phyloP scores from a whole-genome alignment of 345 rosid genomes.

The Cochlearia excelsa region DNA sequence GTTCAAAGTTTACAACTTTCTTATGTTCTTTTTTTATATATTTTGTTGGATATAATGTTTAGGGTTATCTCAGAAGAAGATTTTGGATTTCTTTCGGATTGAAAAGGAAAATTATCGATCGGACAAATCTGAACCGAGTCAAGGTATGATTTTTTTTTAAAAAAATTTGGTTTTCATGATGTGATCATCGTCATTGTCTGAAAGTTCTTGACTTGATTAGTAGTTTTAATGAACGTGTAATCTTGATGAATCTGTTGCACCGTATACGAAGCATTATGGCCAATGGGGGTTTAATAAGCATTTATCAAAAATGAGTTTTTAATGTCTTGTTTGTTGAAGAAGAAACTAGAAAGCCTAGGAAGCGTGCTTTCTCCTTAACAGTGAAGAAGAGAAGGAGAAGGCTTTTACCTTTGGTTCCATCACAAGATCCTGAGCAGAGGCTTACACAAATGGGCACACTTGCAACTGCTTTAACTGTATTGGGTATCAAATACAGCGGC shows the following conservation, averaged over 20 bases:
- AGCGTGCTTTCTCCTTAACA: conserved; percentile 59
- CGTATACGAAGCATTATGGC: too few species aligned
- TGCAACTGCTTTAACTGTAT: conserved; percentile 47
- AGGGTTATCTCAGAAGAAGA: conserved; percentile 87
- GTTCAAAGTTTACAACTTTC: background rate
- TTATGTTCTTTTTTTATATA: background rate
- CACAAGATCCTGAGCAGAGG: conserved; percentile 59
- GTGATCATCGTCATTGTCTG: conserved; percentile 8
- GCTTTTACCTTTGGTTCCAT: conserved; percentile 68
- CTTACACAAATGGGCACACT: conserved; percentile 75
- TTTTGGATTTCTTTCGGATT: conserved; percentile 74
- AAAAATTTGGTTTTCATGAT: conserved; percentile 6
- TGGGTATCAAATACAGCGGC: conserved; percentile 65
- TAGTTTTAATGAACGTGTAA: too few species aligned
- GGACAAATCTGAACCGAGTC: conserved; percentile 38
- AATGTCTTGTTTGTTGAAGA: conserved; percentile 26
- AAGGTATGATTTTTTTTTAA: conserved; percentile 48
- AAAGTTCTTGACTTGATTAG: too few species aligned
- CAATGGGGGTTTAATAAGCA: conserved; percentile 9
- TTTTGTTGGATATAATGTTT: conserved; percentile 6
- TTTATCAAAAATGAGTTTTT: background rate
- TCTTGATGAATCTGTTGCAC: conserved; percentile 27
- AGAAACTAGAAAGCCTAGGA: conserved; percentile 55
- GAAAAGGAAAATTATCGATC: conserved; percentile 41
- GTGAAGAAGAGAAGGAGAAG: conserved; percentile 76